phyloP scores from a whole-genome alignment of 2,329 filamentous ascomycete genomes.

The Diaporthe australafricana region DNA sequence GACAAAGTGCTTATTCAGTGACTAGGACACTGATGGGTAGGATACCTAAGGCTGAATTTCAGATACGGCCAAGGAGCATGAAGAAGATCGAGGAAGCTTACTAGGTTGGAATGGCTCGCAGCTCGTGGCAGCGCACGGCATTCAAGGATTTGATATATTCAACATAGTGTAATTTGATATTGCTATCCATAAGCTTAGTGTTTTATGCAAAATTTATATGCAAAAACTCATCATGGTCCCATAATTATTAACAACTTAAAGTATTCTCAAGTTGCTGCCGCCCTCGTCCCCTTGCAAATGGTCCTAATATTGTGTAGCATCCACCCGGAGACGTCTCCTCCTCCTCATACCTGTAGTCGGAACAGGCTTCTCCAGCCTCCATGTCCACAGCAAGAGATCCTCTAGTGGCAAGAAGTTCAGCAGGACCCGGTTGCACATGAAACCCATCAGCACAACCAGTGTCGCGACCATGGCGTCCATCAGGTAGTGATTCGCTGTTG shows the following conservation, averaged over 20 bases:
- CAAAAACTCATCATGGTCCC: not conserved
- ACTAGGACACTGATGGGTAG: not conserved
- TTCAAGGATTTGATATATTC: not conserved
- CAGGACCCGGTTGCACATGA: constrained; percentile 62
- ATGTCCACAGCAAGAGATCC: constrained; percentile 72
- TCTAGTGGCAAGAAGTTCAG: constrained; percentile 72
- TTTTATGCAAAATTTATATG: too few species aligned
- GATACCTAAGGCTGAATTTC: not conserved
- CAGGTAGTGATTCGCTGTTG: constrained; percentile 73
- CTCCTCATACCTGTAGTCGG: constrained; percentile 55
- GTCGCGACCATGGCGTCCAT: constrained; percentile 75
- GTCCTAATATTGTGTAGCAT: constrained; percentile 18
- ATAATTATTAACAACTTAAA: not conserved
- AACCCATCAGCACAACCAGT: constrained; percentile 70
- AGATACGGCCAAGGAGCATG: not conserved
- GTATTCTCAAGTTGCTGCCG: not conserved
- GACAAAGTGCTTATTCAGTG: not conserved
- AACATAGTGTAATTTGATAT: not conserved
- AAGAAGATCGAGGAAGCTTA: not conserved
- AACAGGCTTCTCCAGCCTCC: constrained; percentile 73
- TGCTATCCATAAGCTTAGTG: not conserved
- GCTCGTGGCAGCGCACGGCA: not conserved
- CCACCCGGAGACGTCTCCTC: constrained; percentile 28
- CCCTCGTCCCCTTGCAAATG: not conserved
- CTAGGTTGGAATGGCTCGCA: not conserved